Evolutionary conservation across 495 filamentous ascomycete genomes (phyloP), one percentile per base, ranked within the genome.

Genomic region (Cercophora samala): DNA sequence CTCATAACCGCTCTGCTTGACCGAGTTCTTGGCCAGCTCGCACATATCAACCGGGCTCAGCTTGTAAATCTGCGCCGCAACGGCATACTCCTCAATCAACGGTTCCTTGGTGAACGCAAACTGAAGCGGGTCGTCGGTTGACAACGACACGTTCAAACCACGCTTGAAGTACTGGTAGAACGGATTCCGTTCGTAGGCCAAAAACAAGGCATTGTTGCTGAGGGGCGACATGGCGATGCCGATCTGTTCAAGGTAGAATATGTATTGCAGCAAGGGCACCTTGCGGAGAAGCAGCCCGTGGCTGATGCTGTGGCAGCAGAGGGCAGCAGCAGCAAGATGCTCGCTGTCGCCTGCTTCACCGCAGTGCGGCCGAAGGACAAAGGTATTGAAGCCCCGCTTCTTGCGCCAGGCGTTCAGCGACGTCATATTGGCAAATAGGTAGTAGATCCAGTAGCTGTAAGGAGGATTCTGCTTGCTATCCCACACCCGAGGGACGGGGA

Each of bases 61-160:
- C 78, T 97, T 97, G 80, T 97, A 99, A 59, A 99, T 99, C 78
- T 99, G 95, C 13, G 95, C 95, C 22, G 95, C 95, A 21, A 99
- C 95, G 1, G 93, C 92, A 70, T 99, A 99, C 74, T 99, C 95
- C 77, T 99, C 95, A 70, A 99, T 99, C 58, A 99, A 79, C 24
- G 95, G 95, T 75, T 99, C 95, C 76, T 97, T 98, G 26, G 95
- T 99, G 76, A 97, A 99, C 8, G 95, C 95, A 75, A 99, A 98
- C 76, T 99, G 95, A 9, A 99, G 84, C 11, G 95, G 95, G 79
- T 99, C 95, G 75, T 99, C 95, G 0, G 95, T 98, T 2, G 93
- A 97, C 42, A 99, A 81, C 19, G 93, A 97, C 3, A 99, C 93
- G 77, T 98, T 98, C 60, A 99, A 78, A 1, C 95, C 95, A 51